Conservation (phyloP, 78 protist species). For the Emiliania huxleyi region DNA sequence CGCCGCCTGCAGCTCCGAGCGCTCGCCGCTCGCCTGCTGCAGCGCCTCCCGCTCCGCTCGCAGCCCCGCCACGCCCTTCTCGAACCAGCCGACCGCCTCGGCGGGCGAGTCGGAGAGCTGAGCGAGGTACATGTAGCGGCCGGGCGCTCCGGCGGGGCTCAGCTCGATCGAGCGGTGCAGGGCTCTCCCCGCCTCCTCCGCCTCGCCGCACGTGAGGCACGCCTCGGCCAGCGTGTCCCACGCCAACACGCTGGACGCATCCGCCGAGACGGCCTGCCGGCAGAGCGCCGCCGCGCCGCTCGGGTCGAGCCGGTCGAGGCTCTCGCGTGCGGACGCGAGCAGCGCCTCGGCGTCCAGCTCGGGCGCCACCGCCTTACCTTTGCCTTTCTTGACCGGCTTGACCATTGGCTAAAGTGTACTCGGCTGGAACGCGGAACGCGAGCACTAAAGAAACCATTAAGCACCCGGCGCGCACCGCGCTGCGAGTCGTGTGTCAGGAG, state of each 20-base stretch:
- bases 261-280: neutral
- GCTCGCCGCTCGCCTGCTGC: neutral
- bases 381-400: too few relatives aligned
- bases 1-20: neutral
- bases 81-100: neutral
- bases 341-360: neutral
- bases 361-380: too few relatives aligned
- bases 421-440: too few relatives aligned
- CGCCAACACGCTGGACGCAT: too few relatives aligned
- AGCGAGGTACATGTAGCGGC: neutral
- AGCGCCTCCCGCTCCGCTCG: neutral
- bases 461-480: too few relatives aligned
- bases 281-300: neutral
- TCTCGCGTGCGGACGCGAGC: neutral
- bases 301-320: neutral
- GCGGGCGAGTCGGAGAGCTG: neutral
- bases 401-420: too few relatives aligned
- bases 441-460: too few relatives aligned
- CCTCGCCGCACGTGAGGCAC: neutral
- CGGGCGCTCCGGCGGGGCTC: neutral
- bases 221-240: neutral
- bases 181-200: neutral
- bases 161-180: neutral
- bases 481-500: too few relatives aligned
- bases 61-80: neutral